Conservation (phyloP, 2,329 filamentous ascomycete species). For the Arachnomyces sp. region DNA sequence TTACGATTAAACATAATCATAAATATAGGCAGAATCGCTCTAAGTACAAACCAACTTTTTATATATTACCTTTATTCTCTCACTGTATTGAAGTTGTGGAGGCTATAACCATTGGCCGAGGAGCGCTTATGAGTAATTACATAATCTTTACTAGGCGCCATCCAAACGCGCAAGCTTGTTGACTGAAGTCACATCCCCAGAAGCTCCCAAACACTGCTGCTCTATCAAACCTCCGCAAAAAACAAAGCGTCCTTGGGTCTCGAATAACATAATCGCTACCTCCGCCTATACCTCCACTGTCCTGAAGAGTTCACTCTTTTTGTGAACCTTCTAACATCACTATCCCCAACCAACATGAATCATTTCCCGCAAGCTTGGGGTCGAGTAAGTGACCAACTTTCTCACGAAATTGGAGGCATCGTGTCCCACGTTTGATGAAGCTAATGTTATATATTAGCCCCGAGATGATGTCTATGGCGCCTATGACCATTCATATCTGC, state of each 20-base stretch:
- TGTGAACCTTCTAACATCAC: conserved; percentile 3
- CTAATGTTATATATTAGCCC: conserved; percentile 55
- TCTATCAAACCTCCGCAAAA: conserved; percentile 5
- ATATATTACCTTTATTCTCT: no score
- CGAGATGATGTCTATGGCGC: conserved; percentile 94
- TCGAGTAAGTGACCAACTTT: conserved; percentile 43
- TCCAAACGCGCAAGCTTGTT: conserved; percentile 8
- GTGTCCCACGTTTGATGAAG: conserved; percentile 11
- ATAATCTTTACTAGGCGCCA: conserved; percentile 13
- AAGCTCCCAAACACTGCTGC: conserved; percentile 6
- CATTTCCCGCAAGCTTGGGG: conserved; percentile 61
- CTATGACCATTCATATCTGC: conserved; percentile 83
- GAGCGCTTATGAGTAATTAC: neutral
- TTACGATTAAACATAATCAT: no score
- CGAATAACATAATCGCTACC: conserved; percentile 4
- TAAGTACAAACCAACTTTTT: no score
- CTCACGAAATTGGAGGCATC: neutral
- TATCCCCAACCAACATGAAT: conserved; percentile 45
- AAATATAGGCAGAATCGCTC: no score
- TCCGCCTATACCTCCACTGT: neutral
- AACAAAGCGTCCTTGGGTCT: neutral
- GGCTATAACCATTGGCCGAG: neutral
- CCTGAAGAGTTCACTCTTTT: conserved; percentile 1
- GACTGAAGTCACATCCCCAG: conserved; percentile 2
- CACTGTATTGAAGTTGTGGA: no score